Evolutionary conservation across 805 yeast species (phyloP), one percentile per base, ranked within the genome.

Genomic region (Barnettozyma salicaria): DNA sequence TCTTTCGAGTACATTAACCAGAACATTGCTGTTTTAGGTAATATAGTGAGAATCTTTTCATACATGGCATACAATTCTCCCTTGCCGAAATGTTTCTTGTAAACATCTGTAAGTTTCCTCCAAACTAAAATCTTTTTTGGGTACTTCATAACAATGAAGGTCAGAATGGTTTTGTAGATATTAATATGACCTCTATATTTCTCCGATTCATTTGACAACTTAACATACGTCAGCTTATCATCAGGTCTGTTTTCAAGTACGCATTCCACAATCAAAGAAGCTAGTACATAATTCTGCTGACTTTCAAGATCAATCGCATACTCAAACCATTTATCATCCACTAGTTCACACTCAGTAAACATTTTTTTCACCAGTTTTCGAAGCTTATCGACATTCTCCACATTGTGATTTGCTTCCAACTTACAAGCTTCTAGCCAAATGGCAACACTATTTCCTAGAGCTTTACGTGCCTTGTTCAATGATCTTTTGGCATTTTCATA

Each of bases 1-100:
- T 82, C 89, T 46, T 80, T 80, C 0, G 95, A 82, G 51, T 74
- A 85, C 76, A 80, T 74, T 35, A 86, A 57, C 59, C 75, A 70
- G 29, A 86, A 65, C 10, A 70, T 51, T 26, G 73, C 76, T 21
- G 61, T 53, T 4, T 61, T 48, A 0, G 83, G 80, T 34, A 79
- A 67, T 1, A 65, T 50, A 1, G 52, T 47, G 1, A 80, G 65
- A 1, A 89, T 77, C 42, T 61, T 57, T 30, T 77, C 76, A 52
- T 80, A 79, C 19, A 65, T 66, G 4, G 57, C 49, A 41, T 64
- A 68, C 4, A 76, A 50, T 12, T 58, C 61, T 1, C 47, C 53
- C 22, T 47, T 14, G 9, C 40, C 39, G 13, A 63, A 56, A 21
- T 50, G 32, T 6, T 41, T 32, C 38, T 60, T 63, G 40, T 68